Conservation (phyloP, 2,329 filamentous ascomycete species). For the Colletotrichum agaves region DNA sequence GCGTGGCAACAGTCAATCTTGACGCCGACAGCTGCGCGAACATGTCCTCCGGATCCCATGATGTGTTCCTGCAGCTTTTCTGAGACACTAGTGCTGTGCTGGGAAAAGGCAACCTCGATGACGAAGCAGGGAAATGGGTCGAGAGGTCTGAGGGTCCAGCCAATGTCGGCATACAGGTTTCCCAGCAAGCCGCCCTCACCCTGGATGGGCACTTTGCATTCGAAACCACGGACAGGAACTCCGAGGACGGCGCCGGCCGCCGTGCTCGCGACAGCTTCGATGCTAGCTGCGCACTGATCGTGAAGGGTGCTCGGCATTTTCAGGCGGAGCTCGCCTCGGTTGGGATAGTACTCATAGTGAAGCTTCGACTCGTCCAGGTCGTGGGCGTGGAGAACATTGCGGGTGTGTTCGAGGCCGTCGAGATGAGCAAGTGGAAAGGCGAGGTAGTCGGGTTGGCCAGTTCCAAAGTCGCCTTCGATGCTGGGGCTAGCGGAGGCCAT, state of each 20-base stretch:
- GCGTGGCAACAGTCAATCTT: not conserved
- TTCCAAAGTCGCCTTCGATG: not conserved
- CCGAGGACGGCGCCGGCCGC: not conserved
- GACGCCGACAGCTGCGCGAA: not conserved
- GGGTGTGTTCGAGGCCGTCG: not conserved
- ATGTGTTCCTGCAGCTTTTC: not conserved
- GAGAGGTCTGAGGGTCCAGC: not conserved
- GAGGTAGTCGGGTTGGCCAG: not conserved
- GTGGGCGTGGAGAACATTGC: not conserved
- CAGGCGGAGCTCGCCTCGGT: not conserved
- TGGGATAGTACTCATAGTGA: not conserved
- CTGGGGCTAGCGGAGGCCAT: not conserved
- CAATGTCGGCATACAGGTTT: not conserved
- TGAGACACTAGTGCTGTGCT: not conserved
- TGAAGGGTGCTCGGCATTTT: not conserved
- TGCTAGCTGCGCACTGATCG: not conserved
- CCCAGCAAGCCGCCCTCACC: not conserved
- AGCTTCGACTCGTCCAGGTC: not conserved
- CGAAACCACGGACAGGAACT: not conserved
- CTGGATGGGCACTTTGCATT: not conserved
- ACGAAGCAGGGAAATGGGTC: not conserved
- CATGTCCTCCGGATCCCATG: not conserved
- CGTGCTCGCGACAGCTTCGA: not conserved
- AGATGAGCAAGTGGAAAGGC: not conserved
- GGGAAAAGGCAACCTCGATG: not conserved